Evolutionary conservation across 2,329 filamentous ascomycete genomes (phyloP).

Genomic region (Clarireedia paspali): DNA sequence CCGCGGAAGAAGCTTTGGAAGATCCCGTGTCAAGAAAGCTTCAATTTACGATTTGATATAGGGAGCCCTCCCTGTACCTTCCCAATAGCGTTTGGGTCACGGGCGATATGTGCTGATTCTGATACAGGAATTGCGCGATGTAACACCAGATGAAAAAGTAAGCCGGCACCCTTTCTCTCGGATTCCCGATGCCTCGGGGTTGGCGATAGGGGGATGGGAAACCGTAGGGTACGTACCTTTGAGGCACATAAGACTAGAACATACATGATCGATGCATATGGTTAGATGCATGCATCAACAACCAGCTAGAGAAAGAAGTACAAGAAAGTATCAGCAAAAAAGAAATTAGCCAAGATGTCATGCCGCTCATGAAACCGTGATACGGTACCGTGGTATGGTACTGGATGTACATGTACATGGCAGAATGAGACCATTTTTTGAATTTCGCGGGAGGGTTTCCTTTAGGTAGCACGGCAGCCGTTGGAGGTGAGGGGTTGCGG

Average conservation of each 20-base stretch:
- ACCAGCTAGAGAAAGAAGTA: background rate
- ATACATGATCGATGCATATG: constrained; percentile 6
- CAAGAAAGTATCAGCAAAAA: background rate
- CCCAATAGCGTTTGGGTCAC: background rate
- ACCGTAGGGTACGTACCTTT: background rate
- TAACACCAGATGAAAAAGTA: background rate
- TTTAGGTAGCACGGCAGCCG: constrained; percentile 7
- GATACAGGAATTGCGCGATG: constrained; percentile 1
- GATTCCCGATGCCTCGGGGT: constrained; percentile 6
- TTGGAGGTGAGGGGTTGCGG: constrained; percentile 6
- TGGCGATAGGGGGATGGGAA: background rate
- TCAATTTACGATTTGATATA: background rate
- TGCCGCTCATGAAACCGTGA: constrained; percentile 7
- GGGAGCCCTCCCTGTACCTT: background rate
- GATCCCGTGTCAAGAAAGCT: background rate
- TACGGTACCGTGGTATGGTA: background rate
- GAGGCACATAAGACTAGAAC: no score
- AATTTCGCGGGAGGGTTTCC: background rate
- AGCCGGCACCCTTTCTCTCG: constrained; percentile 3
- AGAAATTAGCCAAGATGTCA: background rate
- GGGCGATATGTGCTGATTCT: background rate
- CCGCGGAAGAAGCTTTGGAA: background rate
- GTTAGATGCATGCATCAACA: background rate
- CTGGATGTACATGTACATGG: background rate
- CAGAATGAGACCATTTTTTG: constrained; percentile 1